Evolutionary conservation across 1,284 basidiomycete genomes (phyloP).

Genomic region (Meira miltonrushii): DNA sequence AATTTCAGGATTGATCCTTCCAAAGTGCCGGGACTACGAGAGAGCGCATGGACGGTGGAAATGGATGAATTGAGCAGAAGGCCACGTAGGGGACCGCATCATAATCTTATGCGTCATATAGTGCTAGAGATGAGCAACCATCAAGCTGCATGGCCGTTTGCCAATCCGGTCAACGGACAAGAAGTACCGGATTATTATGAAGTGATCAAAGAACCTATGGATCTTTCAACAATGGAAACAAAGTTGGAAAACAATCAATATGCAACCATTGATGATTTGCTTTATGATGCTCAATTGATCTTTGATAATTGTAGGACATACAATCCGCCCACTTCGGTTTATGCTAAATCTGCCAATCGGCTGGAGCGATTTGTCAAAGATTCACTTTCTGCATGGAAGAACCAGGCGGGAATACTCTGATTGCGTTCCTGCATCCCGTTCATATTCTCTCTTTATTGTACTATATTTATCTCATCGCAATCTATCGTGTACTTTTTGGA

Average conservation of each 20-base stretch:
- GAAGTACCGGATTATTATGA: constrained; percentile 90
- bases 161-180: constrained; percentile 70
- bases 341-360: constrained; percentile 77
- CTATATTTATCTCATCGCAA: not conserved
- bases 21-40: constrained; percentile 53
- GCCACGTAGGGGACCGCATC: constrained; percentile 60
- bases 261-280: constrained; percentile 68
- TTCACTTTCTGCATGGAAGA: constrained; percentile 21
- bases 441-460: not conserved
- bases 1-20: constrained; percentile 34
- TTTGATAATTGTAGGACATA: constrained; percentile 88
- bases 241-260: constrained; percentile 79
- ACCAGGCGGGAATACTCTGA: constrained; percentile 10
- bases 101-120: constrained; percentile 71
- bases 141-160: constrained; percentile 81
- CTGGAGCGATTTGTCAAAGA: constrained; percentile 61
- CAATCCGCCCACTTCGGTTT: constrained; percentile 79
- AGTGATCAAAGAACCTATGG: constrained; percentile 62
- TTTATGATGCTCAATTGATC: constrained; percentile 67
- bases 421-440: not conserved
- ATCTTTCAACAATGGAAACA: constrained; percentile 85
- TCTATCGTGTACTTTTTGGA: too few species aligned
- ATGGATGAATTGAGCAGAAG: constrained; percentile 69
- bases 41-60: constrained; percentile 87
- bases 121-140: constrained; percentile 77